phyloP scores from a whole-genome alignment of 768 basidiomycete genomes.

The Rhodotorula toruloides region DNA sequence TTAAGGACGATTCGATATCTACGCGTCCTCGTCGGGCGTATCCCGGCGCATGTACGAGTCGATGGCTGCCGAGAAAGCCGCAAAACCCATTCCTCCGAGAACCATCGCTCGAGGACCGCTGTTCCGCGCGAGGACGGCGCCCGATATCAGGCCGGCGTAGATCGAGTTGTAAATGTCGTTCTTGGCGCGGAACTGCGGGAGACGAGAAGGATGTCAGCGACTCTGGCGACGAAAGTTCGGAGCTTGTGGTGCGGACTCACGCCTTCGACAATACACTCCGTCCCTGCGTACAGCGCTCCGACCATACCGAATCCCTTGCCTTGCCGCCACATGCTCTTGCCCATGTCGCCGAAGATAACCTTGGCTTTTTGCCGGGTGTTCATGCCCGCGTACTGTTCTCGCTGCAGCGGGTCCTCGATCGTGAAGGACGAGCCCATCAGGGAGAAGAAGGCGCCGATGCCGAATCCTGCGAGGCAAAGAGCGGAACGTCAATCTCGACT shows the following conservation, averaged over 20 bases:
- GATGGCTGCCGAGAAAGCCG: conserved; percentile 85
- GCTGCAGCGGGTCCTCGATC: conserved; percentile 85
- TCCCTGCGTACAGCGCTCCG: conserved; percentile 86
- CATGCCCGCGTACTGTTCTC: conserved; percentile 55
- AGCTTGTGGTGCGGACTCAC: conserved; percentile 53
- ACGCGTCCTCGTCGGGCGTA: conserved; percentile 28
- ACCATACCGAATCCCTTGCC: conserved; percentile 90
- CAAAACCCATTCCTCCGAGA: conserved; percentile 86
- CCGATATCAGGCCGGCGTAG: conserved; percentile 78
- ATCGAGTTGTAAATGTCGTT: conserved; percentile 92
- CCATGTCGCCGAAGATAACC: conserved; percentile 89
- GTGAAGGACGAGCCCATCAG: conserved; percentile 92
- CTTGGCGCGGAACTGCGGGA: conserved; percentile 78
- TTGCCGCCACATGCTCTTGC: conserved; percentile 71
- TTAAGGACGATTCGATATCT: no score
- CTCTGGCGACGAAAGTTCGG: not conserved
- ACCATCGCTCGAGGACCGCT: conserved; percentile 79
- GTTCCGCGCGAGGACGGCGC: conserved; percentile 78
- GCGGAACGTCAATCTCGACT: not conserved
- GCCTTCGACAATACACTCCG: conserved; percentile 91
- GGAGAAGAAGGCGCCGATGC: conserved; percentile 88
- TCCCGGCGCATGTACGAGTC: conserved; percentile 51
- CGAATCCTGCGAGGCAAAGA: conserved; percentile 82
- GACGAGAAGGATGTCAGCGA: not conserved
- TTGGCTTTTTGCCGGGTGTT: conserved; percentile 70